Percentiles rank a stretch among this genome's conserved stretches.
Conservation (phyloP, 768 basidiomycete species). For the Mrakia frigida region DNA sequence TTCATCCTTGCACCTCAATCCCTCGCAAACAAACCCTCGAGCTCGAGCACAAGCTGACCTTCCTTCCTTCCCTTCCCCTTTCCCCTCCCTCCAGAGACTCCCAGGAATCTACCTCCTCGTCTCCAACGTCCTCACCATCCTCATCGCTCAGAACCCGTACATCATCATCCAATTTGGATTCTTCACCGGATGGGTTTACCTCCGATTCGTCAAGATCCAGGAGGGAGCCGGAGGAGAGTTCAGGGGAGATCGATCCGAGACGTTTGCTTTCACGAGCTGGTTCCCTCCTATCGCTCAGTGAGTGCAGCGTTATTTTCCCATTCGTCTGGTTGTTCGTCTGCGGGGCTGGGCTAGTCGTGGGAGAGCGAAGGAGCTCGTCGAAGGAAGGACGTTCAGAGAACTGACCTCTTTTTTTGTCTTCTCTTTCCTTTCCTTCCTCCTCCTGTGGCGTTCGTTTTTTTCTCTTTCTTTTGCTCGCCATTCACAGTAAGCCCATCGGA, state of each 20-base stretch:
- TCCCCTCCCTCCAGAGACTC: constrained; percentile 54
- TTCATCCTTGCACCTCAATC: background rate
- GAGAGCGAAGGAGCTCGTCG: no score
- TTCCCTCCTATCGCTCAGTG: constrained; percentile 95
- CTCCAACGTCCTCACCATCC: constrained; percentile 59
- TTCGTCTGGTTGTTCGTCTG: no score
- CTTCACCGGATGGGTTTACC: constrained; percentile 90
- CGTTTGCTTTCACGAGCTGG: constrained; percentile 90
- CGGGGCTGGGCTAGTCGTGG: no score
- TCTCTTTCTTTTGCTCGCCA: background rate
- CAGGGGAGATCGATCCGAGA: constrained; percentile 92
- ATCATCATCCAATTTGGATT: constrained; percentile 90
- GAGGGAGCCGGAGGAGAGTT: constrained; percentile 56
- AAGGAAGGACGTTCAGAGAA: no score
- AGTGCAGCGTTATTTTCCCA: constrained; percentile 42
- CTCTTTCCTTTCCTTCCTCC: no score
- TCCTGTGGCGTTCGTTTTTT: constrained; percentile 7
- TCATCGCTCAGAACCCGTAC: constrained; percentile 41
- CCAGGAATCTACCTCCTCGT: constrained; percentile 93
- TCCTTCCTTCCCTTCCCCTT: background rate
- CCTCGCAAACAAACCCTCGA: background rate
- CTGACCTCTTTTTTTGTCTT: no score
- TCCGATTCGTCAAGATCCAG: constrained; percentile 94
- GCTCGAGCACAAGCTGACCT: background rate
- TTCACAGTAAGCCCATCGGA: constrained; percentile 62